These are phyloP conservation scores for Chrysoporthe austroafricana DNA, from an alignment of 2,329 filamentous ascomycete genomes.

Conservation along the genomic window DNA sequence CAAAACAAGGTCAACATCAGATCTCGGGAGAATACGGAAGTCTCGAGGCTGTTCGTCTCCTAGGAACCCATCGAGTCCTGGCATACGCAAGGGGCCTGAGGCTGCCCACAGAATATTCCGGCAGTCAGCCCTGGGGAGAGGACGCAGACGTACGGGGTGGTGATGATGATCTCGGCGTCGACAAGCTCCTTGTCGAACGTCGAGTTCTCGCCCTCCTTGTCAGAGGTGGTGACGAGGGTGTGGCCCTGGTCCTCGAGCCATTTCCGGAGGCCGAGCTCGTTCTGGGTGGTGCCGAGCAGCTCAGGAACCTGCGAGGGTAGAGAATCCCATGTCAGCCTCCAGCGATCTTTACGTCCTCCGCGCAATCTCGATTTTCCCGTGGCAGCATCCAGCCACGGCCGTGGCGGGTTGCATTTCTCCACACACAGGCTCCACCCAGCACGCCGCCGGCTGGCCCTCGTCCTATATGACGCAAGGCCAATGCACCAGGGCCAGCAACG, in stretches of 20 bases:
- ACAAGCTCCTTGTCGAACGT: conserved; percentile 94
- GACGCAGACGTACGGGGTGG: conserved; percentile 72
- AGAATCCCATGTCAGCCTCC: conserved; percentile 13
- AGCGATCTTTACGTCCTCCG: background rate
- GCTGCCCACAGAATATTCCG: conserved; percentile 20
- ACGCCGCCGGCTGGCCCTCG: no score
- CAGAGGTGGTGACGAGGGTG: conserved; percentile 93
- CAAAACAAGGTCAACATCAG: background rate
- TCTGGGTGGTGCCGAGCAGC: conserved; percentile 94
- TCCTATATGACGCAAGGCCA: background rate
- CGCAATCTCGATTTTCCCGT: background rate
- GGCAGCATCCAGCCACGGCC: background rate
- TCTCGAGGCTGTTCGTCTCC: background rate
- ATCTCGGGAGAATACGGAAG: no score
- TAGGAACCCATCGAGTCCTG: background rate
- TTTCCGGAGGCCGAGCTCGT: conserved; percentile 94
- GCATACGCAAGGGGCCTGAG: background rate
- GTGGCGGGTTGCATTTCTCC: background rate
- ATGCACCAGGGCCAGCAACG: background rate
- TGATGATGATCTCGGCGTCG: conserved; percentile 98
- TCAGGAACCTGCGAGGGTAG: conserved; percentile 63
- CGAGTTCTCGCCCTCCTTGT: conserved; percentile 94
- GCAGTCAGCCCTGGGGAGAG: conserved; percentile 5
- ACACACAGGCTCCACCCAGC: conserved; percentile 1
- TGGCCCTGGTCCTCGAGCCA: conserved; percentile 98